These are phyloP conservation scores for Hyphopichia wangnamkhiaoensis DNA, from an alignment of 1,139 yeast genomes.

Conservation along the genomic window DNA sequence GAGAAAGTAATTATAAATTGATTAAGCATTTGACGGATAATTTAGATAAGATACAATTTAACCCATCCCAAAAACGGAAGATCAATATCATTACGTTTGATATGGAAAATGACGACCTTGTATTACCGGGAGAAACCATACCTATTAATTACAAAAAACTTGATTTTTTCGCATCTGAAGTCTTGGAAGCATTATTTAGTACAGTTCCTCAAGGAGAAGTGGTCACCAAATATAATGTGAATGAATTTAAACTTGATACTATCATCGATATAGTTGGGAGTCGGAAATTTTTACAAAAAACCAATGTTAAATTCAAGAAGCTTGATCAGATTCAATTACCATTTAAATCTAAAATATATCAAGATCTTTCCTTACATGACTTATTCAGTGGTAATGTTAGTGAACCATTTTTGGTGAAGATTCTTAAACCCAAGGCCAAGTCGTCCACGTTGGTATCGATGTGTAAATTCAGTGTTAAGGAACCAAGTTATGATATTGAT, in stretches of 20 bases:
- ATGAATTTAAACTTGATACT: slow-evolving; percentile 35
- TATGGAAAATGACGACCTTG: slow-evolving; percentile 34
- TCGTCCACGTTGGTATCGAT: slow-evolving; percentile 39
- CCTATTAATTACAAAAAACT: slow-evolving; percentile 43
- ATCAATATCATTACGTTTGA: slow-evolving; percentile 37
- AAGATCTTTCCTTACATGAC: slow-evolving; percentile 20
- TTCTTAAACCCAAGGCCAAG: slow-evolving; percentile 39
- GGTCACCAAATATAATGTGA: slow-evolving; percentile 22
- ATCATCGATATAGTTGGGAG: slow-evolving; percentile 45
- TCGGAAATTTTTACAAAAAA: slow-evolving; percentile 36
- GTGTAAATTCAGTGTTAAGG: slow-evolving; percentile 32
- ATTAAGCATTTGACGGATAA: slow-evolving; percentile 26
- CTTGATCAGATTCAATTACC: slow-evolving; percentile 38
- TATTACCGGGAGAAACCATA: slow-evolving; percentile 37
- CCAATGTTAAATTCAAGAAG: slow-evolving; percentile 26
- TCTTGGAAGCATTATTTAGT: slow-evolving; percentile 35
- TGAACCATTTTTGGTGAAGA: slow-evolving; percentile 37
- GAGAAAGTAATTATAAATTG: slow-evolving; percentile 22
- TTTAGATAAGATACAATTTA: slow-evolving; percentile 21
- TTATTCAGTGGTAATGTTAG: slow-evolving; percentile 30
- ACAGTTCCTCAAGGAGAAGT: slow-evolving; percentile 19
- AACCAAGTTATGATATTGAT: slow-evolving; percentile 40
- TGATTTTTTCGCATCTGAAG: slow-evolving; percentile 41
- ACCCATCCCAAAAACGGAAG: slow-evolving; percentile 21
- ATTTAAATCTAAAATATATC: slow-evolving; percentile 21